Conservation (phyloP, 768 basidiomycete genomes). For the Suillus subluteus region DNA sequence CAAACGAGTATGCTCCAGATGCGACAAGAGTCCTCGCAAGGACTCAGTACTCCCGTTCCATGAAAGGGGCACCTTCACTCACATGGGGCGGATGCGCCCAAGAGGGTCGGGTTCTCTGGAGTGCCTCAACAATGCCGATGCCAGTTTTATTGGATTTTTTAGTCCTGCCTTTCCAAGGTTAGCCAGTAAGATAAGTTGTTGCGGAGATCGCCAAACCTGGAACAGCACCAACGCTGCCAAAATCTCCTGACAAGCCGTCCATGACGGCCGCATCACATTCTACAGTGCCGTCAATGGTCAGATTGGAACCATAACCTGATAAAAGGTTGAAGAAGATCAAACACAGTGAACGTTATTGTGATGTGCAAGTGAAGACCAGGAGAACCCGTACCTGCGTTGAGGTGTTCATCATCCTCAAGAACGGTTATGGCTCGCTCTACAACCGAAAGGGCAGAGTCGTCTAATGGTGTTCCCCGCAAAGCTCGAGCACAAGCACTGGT, state of each 20-base stretch:
- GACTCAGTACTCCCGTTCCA: constrained; percentile 6
- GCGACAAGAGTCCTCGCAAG: constrained; percentile 58
- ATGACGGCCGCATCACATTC: constrained; percentile 86
- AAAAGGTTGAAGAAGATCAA: background rate
- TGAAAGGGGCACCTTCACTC: constrained; percentile 23
- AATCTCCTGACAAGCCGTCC: constrained; percentile 50
- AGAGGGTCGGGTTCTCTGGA: constrained; percentile 50
- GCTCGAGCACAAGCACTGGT: constrained; percentile 57
- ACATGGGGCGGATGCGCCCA: constrained; percentile 76
- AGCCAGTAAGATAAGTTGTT: background rate
- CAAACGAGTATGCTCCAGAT: constrained; percentile 63
- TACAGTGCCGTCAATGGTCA: constrained; percentile 72
- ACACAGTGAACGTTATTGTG: background rate
- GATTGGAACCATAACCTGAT: constrained; percentile 75
- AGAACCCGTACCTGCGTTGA: constrained; percentile 66
- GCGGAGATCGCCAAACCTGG: constrained; percentile 48
- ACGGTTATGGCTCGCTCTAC: constrained; percentile 57
- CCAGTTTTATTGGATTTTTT: constrained; percentile 69
- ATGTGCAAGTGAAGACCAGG: constrained; percentile 1
- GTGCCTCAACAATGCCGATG: constrained; percentile 58
- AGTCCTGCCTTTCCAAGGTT: constrained; percentile 47
- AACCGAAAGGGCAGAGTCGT: constrained; percentile 42
- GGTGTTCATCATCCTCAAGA: constrained; percentile 66
- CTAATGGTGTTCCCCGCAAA: constrained; percentile 26
- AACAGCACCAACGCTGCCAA: constrained; percentile 77